Conservation (phyloP, 306 rosid species). For the Casuarina glauca region DNA sequence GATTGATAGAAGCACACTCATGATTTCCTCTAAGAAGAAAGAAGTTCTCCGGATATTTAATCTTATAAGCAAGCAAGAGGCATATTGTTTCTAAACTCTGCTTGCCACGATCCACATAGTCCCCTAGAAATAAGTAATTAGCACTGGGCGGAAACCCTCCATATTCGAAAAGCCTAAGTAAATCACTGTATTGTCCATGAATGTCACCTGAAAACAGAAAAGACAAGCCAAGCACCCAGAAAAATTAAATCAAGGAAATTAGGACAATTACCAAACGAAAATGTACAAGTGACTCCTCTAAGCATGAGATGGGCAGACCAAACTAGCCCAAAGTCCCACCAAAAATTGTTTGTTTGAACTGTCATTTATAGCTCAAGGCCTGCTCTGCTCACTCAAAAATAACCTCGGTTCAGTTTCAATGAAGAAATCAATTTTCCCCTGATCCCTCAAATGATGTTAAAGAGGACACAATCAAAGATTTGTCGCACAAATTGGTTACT, state of each 20-base stretch:
- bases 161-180: conserved; percentile 84
- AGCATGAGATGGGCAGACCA: neutral
- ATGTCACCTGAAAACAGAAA: conserved; percentile 66
- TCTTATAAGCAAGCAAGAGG: conserved; percentile 87
- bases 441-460: neutral
- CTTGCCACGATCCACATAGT: conserved; percentile 92
- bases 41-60: conserved; percentile 87
- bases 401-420: neutral
- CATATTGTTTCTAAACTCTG: conserved; percentile 94
- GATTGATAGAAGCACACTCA: conserved; percentile 87
- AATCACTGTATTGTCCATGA: conserved; percentile 93
- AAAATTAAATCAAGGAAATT: neutral
- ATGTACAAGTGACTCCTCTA: neutral
- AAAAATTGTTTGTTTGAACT: neutral
- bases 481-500: neutral
- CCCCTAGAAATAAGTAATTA: conserved; percentile 91
- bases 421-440: neutral
- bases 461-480: neutral
- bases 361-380: neutral
- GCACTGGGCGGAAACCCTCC: conserved; percentile 86
- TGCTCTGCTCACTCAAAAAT: conserved; percentile 5
- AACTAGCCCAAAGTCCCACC: neutral
- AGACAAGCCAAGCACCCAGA: conserved; percentile 19
- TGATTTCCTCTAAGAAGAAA: conserved; percentile 93
- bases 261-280: neutral